Percentiles rank a stretch among this genome's conserved stretches.
Evolutionary conservation across 2,329 filamentous ascomycete genomes (phyloP).

Genomic region (Alternaria burnsii): DNA sequence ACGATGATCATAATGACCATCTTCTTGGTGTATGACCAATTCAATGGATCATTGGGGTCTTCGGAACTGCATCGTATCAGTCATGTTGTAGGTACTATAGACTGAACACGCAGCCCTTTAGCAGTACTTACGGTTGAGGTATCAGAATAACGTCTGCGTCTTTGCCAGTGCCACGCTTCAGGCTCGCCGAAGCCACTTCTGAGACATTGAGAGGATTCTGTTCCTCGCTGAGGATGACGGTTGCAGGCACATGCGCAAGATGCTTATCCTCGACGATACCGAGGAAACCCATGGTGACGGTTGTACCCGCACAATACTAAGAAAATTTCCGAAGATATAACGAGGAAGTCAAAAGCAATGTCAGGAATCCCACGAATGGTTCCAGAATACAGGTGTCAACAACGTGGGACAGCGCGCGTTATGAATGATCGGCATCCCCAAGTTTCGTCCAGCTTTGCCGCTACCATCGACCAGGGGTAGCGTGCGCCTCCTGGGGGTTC

Average conservation of each 20-base stretch:
- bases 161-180: constrained; percentile 47
- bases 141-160: constrained; percentile 46
- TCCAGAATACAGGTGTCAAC: background rate
- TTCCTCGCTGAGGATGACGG: constrained; percentile 43
- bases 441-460: constrained; percentile 1
- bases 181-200: constrained; percentile 25
- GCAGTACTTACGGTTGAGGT: constrained; percentile 42
- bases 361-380: background rate
- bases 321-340: background rate
- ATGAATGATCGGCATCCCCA: constrained; percentile 17
- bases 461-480: constrained; percentile 6
- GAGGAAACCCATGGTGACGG: constrained; percentile 43
- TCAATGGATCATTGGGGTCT: constrained; percentile 50
- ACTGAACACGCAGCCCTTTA: constrained; percentile 30
- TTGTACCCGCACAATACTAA: background rate
- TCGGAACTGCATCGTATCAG: constrained; percentile 52
- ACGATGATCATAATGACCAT: constrained; percentile 44
- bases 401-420: constrained; percentile 13
- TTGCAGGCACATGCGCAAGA: constrained; percentile 46
- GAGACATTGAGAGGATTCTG: constrained; percentile 14
- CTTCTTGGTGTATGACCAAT: constrained; percentile 47
- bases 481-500: constrained; percentile 15
- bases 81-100: constrained; percentile 12
- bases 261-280: constrained; percentile 46
- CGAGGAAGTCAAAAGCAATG: background rate